A percentile compares a stretch with the other conserved stretches of the same genome.
phyloP scores from a whole-genome alignment of 2,329 filamentous ascomycete species.

The Pestalotiopsis sp. region DNA sequence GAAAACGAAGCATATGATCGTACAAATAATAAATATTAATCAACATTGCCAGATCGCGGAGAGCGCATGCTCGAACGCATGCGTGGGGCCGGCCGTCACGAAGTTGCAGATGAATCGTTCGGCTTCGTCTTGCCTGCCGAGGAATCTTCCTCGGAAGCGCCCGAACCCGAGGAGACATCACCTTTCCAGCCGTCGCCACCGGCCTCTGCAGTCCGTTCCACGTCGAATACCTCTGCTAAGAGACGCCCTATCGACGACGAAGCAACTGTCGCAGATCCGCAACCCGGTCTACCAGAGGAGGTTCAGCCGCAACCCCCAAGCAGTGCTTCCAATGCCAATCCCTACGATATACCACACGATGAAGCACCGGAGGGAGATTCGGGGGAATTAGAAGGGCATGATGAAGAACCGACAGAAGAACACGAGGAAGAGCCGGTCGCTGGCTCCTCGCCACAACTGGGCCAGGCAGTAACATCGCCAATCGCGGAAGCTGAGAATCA shows the following conservation, averaged over 20 bases:
- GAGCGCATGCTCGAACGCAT: conserved; percentile 68
- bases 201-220: conserved; percentile 37
- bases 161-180: conserved; percentile 21
- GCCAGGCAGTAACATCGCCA: neutral
- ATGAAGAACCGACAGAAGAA: neutral
- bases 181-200: conserved; percentile 16
- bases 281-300: conserved; percentile 19
- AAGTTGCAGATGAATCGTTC: conserved; percentile 65
- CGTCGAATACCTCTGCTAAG: conserved; percentile 53
- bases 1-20: conserved; percentile 14
- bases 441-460: conserved; percentile 10
- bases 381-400: neutral
- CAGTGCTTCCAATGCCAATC: conserved; percentile 16
- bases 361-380: neutral
- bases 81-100: conserved; percentile 64
- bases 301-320: conserved; percentile 20
- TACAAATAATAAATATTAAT: neutral
- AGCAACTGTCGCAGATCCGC: conserved; percentile 17
- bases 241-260: conserved; percentile 39
- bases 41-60: conserved; percentile 50
- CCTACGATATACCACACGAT: conserved; percentile 20
- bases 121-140: conserved; percentile 49
- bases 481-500: neutral
- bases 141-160: conserved; percentile 21
- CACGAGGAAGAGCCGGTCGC: neutral